Base-by-base conservation (phyloP, 2,329 filamentous ascomycete species). In the Xylaria sp. region DNA sequence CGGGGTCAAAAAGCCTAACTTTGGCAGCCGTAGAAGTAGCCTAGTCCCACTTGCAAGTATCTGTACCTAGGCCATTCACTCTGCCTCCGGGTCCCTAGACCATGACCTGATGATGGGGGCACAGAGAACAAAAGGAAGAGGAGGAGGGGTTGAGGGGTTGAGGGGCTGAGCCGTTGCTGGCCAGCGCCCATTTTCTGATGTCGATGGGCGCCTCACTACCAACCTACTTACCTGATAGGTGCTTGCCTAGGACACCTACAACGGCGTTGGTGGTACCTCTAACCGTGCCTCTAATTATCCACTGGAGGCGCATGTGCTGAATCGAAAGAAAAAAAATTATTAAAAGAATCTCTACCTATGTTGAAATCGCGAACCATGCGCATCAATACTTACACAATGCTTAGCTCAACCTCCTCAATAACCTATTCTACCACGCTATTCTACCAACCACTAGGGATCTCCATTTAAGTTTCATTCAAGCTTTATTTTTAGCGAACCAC, bases 71-170 rank as follows among this genome's bases (percentile, higher is more conserved):
- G 14, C 15, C 25, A 11, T 2, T 2, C 28, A 4, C 28, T 9
- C 28, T 31, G 9, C 28, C 9, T 31, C 28, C 28, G 28, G 23
- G 14, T 47, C 15, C 45, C 23, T 46, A 28, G 37, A 47, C 4
- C 14, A 31, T 47, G 45, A 31, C 45, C 7, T 46, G 43, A 19
- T 31, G 28, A 31, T 31, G 21, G 15, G 11, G 28, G 40, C 33
- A 51, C 46, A 45, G 51, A 25, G 52, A 42, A 51, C n/a, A 56
- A 51, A 55, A 51, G 60, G 49, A 56, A 3, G 21, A 51, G 38
- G 51, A 51, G 42, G 57, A 60, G 60, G 61, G 61, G 56, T 60
- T 55, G 60, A 63, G 60, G 60, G 60, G 60, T 63, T 37, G 51
- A 60, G 9, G 5, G 9, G 5, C 28, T 31, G 28, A 5, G 28